Percentiles rank a stretch among this genome's conserved stretches.
Conservation (phyloP, 768 basidiomycete species). For the Suillus occidentalis region DNA sequence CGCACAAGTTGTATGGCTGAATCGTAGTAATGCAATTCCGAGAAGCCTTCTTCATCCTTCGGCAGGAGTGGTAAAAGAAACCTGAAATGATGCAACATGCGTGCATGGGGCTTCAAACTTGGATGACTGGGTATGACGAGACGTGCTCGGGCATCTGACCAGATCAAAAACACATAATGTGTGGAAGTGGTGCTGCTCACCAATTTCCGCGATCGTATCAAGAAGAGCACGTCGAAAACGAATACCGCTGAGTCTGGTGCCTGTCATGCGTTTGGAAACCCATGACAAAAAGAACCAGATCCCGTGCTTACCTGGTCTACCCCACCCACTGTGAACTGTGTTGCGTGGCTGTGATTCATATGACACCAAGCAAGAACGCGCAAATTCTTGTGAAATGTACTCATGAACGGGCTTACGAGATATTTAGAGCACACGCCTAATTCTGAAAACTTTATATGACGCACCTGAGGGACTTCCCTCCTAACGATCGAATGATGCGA, state of each 20-base stretch:
- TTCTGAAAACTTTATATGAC: slow-evolving; percentile 3
- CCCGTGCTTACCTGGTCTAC: slow-evolving; percentile 54
- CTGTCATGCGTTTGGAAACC: slow-evolving; percentile 32
- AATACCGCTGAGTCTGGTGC: slow-evolving; percentile 58
- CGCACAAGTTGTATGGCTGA: slow-evolving; percentile 73
- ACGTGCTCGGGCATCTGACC: slow-evolving; percentile 65
- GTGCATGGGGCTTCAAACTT: slow-evolving; percentile 63
- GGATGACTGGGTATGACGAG: slow-evolving; percentile 74
- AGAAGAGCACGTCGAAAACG: slow-evolving; percentile 70
- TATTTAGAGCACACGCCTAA: slow-evolving; percentile 6
- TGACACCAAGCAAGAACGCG: slow-evolving; percentile 69
- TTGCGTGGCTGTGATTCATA: slow-evolving; percentile 71
- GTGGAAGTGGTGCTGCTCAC: slow-evolving; percentile 40
- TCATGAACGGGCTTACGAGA: slow-evolving; percentile 56
- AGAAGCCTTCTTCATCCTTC: slow-evolving; percentile 62
- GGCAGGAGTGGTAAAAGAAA: slow-evolving; percentile 66
- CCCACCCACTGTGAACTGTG: slow-evolving; percentile 73
- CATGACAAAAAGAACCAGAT: background rate
- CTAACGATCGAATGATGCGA: slow-evolving; percentile 50
- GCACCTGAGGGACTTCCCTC: slow-evolving; percentile 62
- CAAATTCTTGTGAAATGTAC: slow-evolving; percentile 72
- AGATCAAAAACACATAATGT: background rate
- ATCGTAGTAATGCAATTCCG: slow-evolving; percentile 74
- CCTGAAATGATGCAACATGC: slow-evolving; percentile 80
- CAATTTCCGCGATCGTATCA: slow-evolving; percentile 68